A percentile compares a stretch with the other conserved stretches of the same genome.
These are phyloP conservation scores for Mortierella sp. DNA, from an alignment of 371 early-diverging fungal genomes.

Conservation along the genomic window DNA sequence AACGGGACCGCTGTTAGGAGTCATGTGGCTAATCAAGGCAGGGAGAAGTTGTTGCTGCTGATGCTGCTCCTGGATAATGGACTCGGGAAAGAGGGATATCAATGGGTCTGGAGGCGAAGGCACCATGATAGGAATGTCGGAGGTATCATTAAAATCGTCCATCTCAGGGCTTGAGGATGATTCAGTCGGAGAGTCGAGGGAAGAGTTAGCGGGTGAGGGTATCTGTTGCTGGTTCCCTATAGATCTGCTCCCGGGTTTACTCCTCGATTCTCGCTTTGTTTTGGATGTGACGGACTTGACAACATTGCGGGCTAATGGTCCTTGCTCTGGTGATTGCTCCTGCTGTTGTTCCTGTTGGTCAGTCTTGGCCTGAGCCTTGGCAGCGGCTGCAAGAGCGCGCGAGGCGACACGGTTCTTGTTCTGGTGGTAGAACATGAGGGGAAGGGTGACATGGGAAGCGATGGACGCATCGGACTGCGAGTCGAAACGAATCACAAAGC, in stretches of 20 bases:
- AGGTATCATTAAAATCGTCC: slow-evolving; percentile 47
- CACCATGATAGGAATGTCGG: slow-evolving; percentile 40
- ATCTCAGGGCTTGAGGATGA: slow-evolving; percentile 41
- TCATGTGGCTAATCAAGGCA: slow-evolving; percentile 42
- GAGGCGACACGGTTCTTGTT: slow-evolving; percentile 51
- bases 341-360: slow-evolving; percentile 27
- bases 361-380: slow-evolving; percentile 23
- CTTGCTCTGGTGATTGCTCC: slow-evolving; percentile 6
- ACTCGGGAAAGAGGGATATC: slow-evolving; percentile 50
- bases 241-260: slow-evolving; percentile 30
- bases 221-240: slow-evolving; percentile 35
- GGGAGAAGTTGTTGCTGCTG: slow-evolving; percentile 16
- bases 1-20: slow-evolving; percentile 45
- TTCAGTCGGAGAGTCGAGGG: slow-evolving; percentile 35
- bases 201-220: slow-evolving; percentile 46
- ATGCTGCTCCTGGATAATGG: slow-evolving; percentile 27
- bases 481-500: slow-evolving; percentile 53
- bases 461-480: slow-evolving; percentile 38
- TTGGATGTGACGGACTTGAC: slow-evolving; percentile 41
- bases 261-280: slow-evolving; percentile 33
- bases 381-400: slow-evolving; percentile 36
- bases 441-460: slow-evolving; percentile 51
- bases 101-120: slow-evolving; percentile 49
- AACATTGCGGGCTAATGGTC: slow-evolving; percentile 17
- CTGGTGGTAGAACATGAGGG: slow-evolving; percentile 53